Evolutionary conservation across 352 stramenopile species (phyloP).

Genomic region (Globisporangium lucens): DNA sequence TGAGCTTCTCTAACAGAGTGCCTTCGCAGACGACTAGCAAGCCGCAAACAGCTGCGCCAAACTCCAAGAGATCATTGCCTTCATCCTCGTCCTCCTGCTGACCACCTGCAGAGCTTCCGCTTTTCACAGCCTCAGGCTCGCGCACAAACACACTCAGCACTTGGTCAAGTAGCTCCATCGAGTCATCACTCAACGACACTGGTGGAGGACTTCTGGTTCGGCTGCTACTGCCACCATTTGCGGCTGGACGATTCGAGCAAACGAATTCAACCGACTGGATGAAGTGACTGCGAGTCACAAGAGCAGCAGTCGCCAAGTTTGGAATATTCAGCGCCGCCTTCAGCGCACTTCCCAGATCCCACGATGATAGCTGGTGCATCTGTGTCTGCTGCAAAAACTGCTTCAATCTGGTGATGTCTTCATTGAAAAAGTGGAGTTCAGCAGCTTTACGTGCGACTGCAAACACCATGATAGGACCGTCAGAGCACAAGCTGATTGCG

Average conservation of each 20-base stretch:
- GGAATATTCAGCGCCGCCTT: constrained; percentile 26
- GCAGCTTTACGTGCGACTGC: constrained; percentile 60
- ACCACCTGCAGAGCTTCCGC: constrained; percentile 3
- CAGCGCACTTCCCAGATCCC: constrained; percentile 35
- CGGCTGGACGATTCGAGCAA: constrained; percentile 21
- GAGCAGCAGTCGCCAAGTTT: constrained; percentile 17
- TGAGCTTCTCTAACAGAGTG: constrained; percentile 52
- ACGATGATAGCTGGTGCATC: constrained; percentile 44
- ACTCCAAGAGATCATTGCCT: constrained; percentile 49
- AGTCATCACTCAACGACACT: constrained; percentile 54
- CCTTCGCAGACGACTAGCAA: constrained; percentile 69
- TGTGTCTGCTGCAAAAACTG: constrained; percentile 66
- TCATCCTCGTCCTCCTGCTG: constrained; percentile 35
- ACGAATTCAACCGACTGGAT: constrained; percentile 48
- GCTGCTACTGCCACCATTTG: constrained; percentile 10
- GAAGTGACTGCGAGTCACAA: constrained; percentile 50
- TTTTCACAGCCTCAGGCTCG: constrained; percentile 31
- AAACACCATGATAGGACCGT: constrained; percentile 82
- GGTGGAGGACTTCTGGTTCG: constrained; percentile 3
- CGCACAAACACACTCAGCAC: constrained; percentile 66
- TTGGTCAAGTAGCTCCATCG: constrained; percentile 56
- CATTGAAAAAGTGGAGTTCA: constrained; percentile 81
- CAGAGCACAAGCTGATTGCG: constrained; percentile 52
- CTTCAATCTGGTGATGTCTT: constrained; percentile 66
- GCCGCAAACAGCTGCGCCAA: constrained; percentile 50